Conservation (phyloP, 2,329 filamentous ascomycete genomes). For the Verticillium klebahnii region DNA sequence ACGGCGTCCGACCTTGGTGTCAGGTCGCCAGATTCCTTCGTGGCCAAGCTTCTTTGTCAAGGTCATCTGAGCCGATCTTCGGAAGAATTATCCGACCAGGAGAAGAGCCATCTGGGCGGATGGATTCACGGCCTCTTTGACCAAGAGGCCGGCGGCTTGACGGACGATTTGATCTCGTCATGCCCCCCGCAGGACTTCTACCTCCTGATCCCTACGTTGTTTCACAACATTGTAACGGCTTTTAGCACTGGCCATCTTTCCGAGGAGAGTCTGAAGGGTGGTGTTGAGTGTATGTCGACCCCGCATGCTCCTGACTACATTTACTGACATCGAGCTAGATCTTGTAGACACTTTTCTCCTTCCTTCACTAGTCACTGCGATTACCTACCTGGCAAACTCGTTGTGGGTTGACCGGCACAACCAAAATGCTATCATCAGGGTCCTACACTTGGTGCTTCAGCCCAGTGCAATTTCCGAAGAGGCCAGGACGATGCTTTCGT, state of each 20-base stretch:
- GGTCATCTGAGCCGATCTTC: slow-evolving; percentile 52
- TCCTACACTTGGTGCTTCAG: slow-evolving; percentile 68
- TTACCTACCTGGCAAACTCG: slow-evolving; percentile 66
- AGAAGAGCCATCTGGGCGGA: slow-evolving; percentile 61
- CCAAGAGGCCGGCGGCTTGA: slow-evolving; percentile 66
- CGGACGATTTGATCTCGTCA: slow-evolving; percentile 76
- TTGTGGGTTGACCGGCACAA: slow-evolving; percentile 64
- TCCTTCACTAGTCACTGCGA: slow-evolving; percentile 71
- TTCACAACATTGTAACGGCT: slow-evolving; percentile 69
- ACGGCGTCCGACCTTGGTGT: slow-evolving; percentile 60
- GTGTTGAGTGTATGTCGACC: slow-evolving; percentile 63
- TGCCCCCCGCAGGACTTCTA: slow-evolving; percentile 83
- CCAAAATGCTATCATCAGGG: slow-evolving; percentile 64
- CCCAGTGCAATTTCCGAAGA: slow-evolving; percentile 68
- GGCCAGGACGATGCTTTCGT: slow-evolving; percentile 64
- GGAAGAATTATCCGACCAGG: slow-evolving; percentile 58
- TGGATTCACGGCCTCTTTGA: slow-evolving; percentile 80
- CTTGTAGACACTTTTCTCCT: slow-evolving; percentile 75
- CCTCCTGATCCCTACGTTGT: slow-evolving; percentile 69
- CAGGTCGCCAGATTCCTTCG: slow-evolving; percentile 56
- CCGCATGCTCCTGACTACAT: background rate
- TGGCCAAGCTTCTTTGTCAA: slow-evolving; percentile 59
- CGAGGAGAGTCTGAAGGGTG: slow-evolving; percentile 67
- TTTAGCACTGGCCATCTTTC: slow-evolving; percentile 60
- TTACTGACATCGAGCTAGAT: slow-evolving; percentile 38